Evolutionary conservation across 2,329 filamentous ascomycete species (phyloP), one percentile per base, ranked within the genome.

Genomic region (Penicillium janthinellum): DNA sequence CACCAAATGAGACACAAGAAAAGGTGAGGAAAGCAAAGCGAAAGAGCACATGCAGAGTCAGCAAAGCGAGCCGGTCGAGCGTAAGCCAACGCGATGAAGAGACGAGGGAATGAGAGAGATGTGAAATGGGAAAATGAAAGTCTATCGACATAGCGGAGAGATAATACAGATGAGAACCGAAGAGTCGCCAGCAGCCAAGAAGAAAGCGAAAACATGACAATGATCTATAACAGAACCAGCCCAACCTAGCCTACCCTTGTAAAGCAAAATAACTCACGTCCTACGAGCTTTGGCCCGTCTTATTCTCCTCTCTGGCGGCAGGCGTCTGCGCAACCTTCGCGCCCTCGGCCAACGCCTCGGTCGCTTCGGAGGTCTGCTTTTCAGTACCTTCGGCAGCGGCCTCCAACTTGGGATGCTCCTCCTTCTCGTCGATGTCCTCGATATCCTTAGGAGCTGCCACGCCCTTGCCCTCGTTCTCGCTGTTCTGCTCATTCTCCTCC

Each of bases 371-470:
- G 53, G 74, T 72, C 63, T 88, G 86, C 51, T 69, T 68, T n/a
- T 68, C 61, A 17, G 57, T 49, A 7, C 63, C 64, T 39, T 76
- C 80, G 57, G 78, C 77, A 39, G 80, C 78, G 31, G 83, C 81
- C 7, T 86, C 85, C 14, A 41, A 17, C 2, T 80, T 75, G 28
- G 81, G 74, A 57, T 82, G 77, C 61, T 88, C 85, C 66, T 96
- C 92, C 80, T 94, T 92, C 77, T 98, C 95, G 71, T 98, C 94
- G 69, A 98, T 98, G 74, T 98, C 86, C 63, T 96, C 91, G 34
- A 88, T 87, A 70, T 98, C 95, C 72, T 92, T 90, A 1, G 90
- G 90, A 8, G 89, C 89, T 14, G 88, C 84, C 53, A 90, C 84
- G 12, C 90, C 90, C 42, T 86, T 87, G 70, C 88, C 88, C 75